These are phyloP conservation scores for Grammothele lineata DNA, from an alignment of 768 basidiomycete species.

Conservation along the genomic window DNA sequence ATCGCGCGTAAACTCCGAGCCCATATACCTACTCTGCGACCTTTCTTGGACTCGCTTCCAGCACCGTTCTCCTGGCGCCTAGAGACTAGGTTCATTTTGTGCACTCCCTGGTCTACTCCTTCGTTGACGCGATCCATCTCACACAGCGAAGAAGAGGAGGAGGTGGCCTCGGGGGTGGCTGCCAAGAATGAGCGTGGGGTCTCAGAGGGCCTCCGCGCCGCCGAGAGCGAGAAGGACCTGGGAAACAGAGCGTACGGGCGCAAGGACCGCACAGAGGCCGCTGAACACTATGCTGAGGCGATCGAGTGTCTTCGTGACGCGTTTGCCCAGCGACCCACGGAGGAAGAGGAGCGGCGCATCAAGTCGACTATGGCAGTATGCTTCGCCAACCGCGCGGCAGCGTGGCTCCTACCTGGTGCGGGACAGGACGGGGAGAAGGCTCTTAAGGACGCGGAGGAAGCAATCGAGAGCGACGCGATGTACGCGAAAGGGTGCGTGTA, in stretches of 20 bases:
- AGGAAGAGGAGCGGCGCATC: constrained; percentile 23
- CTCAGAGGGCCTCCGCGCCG: constrained; percentile 18
- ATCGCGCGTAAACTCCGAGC: constrained; percentile 28
- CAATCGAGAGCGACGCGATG: constrained; percentile 23
- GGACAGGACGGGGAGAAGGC: constrained; percentile 27
- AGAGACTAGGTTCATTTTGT: constrained; percentile 29
- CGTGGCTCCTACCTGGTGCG: constrained; percentile 26
- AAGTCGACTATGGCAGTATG: constrained; percentile 28
- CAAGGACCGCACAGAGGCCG: constrained; percentile 25
- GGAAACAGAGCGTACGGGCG: constrained; percentile 24
- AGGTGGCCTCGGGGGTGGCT: constrained; percentile 27
- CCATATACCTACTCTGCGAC: constrained; percentile 25
- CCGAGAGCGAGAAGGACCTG: constrained; percentile 22
- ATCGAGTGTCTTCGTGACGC: constrained; percentile 23
- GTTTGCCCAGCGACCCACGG: constrained; percentile 24
- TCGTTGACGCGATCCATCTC: neutral
- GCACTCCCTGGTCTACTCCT: too few species aligned
- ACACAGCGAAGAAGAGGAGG: constrained; percentile 26
- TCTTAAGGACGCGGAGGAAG: constrained; percentile 28
- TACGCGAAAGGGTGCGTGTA: constrained; percentile 31
- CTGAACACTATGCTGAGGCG: constrained; percentile 30
- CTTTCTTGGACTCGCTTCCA: constrained; percentile 38
- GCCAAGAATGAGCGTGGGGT: constrained; percentile 26
- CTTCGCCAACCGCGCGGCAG: constrained; percentile 30
- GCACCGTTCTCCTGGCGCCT: constrained; percentile 32